Base-by-base conservation (phyloP, 2,329 filamentous ascomycete genomes). In the Amauroascus verrucosus region DNA sequence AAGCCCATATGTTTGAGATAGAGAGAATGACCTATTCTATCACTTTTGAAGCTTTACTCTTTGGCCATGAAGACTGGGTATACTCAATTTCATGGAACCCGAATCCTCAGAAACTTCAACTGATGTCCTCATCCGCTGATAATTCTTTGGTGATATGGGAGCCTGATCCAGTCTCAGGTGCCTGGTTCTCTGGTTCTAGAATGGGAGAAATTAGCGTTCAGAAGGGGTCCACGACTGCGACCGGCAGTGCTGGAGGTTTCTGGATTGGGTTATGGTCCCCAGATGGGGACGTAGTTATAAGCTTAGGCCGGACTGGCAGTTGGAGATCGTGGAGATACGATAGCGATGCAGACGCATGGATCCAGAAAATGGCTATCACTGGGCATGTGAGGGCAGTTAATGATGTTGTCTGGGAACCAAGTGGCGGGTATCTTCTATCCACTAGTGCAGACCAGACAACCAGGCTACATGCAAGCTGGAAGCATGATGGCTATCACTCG, bases 1-100 rank as follows among this genome's bases (percentile, higher is more conserved):
- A 96, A 70, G 85, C 86, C 0, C 86, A 97, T 66, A 79, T 80
- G 52, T 81, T 98, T 55, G 78, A 79, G 40, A 76, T 80, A 1
- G 74, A 71, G 0, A 75, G 71, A 0, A 75, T 73, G 3, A 83
- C 84, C 59, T 91, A 86, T 68, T 86, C 85, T 6, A 77, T 95
- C 53, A 95, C 89, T 0, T 97, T 98, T 60, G 93, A 98, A 68
- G 93, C 93, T 1, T 75, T 98, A 2, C 78, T 98, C 5, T 79
- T 98, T 2, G 93, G 93, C 7, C 93, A 98, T 64, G 93, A 98
- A 65, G 93, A 98, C 64, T 98, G 93, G 93, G 91, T 98, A 54
- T 97, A 95, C 69, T 94, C 86, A 53, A 84, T 87, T 1, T 76
- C 77, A 52, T 96, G 90, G 90, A 78, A 79, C 55, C 75, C 75